phyloP scores from a whole-genome alignment of 805 yeast species.

The Suhomyces sp. region DNA sequence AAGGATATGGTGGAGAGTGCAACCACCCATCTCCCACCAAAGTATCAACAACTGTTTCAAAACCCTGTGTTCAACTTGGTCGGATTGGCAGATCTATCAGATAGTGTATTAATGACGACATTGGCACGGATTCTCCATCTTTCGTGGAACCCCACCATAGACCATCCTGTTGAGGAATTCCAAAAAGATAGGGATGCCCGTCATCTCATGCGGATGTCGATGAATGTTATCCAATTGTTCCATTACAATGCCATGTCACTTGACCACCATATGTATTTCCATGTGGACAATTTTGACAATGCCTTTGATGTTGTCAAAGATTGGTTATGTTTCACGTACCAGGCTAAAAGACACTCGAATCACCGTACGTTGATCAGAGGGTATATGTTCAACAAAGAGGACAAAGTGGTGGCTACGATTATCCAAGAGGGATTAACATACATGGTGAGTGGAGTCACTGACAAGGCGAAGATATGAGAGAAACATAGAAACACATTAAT shows the following conservation, averaged over 20 bases:
- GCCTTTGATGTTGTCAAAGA: constrained; percentile 32
- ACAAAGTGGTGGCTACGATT: constrained; percentile 37
- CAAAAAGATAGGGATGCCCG: constrained; percentile 34
- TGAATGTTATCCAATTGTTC: constrained; percentile 35
- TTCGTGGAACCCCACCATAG: constrained; percentile 42
- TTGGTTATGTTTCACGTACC: constrained; percentile 40
- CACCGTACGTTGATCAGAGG: constrained; percentile 40
- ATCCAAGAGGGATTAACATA: constrained; percentile 43
- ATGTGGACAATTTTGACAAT: constrained; percentile 22
- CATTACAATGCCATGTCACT: constrained; percentile 47
- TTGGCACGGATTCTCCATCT: constrained; percentile 41
- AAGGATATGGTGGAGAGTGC: neutral
- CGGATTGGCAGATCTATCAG: constrained; percentile 39
- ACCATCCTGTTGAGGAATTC: constrained; percentile 28
- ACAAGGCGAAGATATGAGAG: constrained; percentile 5
- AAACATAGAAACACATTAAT: too few species aligned
- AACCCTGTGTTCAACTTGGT: constrained; percentile 32
- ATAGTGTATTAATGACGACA: constrained; percentile 41
- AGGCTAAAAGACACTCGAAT: constrained; percentile 33
- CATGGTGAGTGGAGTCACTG: constrained; percentile 26
- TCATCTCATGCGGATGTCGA: constrained; percentile 26
- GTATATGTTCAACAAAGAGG: constrained; percentile 29
- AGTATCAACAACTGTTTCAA: constrained; percentile 17
- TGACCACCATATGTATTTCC: constrained; percentile 46
- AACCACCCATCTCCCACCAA: constrained; percentile 12